Conservation (phyloP, 768 basidiomycete genomes). For the Pholiota conissans region DNA sequence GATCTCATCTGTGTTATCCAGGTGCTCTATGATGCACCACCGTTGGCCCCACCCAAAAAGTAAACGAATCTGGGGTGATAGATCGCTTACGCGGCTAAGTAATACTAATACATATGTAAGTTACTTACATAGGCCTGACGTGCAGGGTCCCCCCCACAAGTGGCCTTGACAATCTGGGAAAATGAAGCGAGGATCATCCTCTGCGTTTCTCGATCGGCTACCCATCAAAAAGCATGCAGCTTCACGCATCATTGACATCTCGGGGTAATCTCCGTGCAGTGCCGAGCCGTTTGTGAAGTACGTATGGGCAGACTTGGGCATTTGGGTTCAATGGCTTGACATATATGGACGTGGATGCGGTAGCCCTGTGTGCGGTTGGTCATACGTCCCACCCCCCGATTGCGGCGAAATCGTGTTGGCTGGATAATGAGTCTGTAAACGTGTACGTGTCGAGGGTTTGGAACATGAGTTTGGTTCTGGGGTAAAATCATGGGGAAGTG, state of each 20-base stretch:
- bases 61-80: neutral
- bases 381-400: no score
- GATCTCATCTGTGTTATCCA: neutral
- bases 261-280: constrained; percentile 1
- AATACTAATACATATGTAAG: no score
- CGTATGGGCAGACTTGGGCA: no score
- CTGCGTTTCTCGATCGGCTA: constrained; percentile 2
- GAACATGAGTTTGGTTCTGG: no score
- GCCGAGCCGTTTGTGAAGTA: neutral
- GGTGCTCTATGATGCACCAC: neutral
- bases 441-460: no score
- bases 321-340: neutral
- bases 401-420: neutral
- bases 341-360: neutral
- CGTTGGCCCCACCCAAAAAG: neutral
- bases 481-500: no score
- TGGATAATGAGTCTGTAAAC: neutral
- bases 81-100: neutral
- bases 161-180: neutral
- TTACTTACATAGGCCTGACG: neutral
- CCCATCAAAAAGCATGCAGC: neutral
- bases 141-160: neutral
- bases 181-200: neutral
- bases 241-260: neutral
- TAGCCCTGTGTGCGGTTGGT: neutral